These are phyloP conservation scores for Didymella arachidicola DNA, from an alignment of 2,329 filamentous ascomycete species.

Conservation along the genomic window DNA sequence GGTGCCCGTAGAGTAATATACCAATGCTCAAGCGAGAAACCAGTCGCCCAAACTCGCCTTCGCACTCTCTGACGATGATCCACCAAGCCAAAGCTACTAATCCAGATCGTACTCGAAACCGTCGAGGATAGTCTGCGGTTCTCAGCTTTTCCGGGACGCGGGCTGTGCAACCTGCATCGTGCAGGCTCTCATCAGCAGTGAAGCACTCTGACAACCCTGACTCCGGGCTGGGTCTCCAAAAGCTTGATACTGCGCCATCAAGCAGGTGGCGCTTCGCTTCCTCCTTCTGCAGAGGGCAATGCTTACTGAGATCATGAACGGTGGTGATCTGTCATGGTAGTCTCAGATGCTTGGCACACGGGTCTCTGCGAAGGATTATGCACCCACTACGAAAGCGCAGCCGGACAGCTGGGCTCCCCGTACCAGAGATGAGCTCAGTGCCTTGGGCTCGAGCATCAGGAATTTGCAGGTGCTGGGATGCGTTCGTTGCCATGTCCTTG, in stretches of 20 bases:
- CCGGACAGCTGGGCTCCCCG: not conserved
- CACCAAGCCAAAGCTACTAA: constrained; percentile 28
- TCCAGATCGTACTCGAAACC: constrained; percentile 27
- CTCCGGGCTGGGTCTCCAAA: constrained; percentile 37
- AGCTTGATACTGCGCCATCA: constrained; percentile 13
- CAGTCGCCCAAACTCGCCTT: constrained; percentile 28
- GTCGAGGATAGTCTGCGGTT: constrained; percentile 26
- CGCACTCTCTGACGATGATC: constrained; percentile 31
- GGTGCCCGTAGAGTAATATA: constrained; percentile 23
- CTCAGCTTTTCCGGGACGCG: constrained; percentile 32
- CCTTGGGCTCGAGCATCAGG: not conserved
- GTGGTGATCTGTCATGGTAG: constrained; percentile 14
- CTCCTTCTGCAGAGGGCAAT: constrained; percentile 7
- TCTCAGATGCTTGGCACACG: constrained; percentile 17
- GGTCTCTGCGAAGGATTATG: constrained; percentile 10
- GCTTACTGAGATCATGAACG: constrained; percentile 22
- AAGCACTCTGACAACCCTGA: constrained; percentile 29
- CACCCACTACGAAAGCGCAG: constrained; percentile 8
- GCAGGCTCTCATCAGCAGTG: constrained; percentile 33
- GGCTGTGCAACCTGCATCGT: constrained; percentile 28
- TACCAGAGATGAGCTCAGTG: not conserved
- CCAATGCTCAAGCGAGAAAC: constrained; percentile 29
- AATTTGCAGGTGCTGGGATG: not conserved
- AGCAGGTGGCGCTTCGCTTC: constrained; percentile 11
- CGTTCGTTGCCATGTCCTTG: not conserved